Evolutionary conservation across 148 eudicot genomes (phyloP).

Genomic region (Dianthus caryophyllus): DNA sequence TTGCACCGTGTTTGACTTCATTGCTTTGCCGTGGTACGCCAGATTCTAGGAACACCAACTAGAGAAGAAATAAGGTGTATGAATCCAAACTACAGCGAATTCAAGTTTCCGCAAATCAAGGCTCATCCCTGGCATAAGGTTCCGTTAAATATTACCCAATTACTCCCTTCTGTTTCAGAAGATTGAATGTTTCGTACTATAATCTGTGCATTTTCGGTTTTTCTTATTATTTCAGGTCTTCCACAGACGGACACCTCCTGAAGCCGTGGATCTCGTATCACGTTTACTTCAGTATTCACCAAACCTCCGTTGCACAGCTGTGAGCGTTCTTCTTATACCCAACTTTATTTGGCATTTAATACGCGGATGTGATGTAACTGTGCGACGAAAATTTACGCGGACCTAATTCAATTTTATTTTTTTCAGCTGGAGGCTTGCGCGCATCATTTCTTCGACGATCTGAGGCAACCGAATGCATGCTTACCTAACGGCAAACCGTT

Average conservation of each 20-base stretch:
- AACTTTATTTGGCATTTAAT: not conserved
- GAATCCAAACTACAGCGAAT: conserved; percentile 83
- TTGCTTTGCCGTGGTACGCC: conserved; percentile 11
- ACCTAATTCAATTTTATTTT: not conserved
- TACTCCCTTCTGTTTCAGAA: not conserved
- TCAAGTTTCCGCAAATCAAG: conserved; percentile 92
- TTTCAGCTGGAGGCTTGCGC: conserved; percentile 94
- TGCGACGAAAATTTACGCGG: not conserved
- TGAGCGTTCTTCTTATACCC: conserved; percentile 31
- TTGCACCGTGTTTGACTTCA: not conserved
- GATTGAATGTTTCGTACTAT: not conserved
- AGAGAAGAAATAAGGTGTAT: conserved; percentile 90
- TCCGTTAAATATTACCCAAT: not conserved
- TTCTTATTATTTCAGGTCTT: conserved; percentile 50
- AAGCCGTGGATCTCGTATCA: conserved; percentile 87
- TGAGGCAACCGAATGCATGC: conserved; percentile 68
- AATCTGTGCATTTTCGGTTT: not conserved
- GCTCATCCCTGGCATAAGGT: conserved; percentile 99
- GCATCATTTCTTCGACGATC: conserved; percentile 80
- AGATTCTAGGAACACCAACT: conserved; percentile 88
- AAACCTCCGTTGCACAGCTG: conserved; percentile 72
- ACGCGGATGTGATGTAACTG: not conserved
- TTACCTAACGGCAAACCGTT: conserved; percentile 72
- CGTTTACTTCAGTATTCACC: conserved; percentile 89
- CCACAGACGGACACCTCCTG: conserved; percentile 69